phyloP scores from a whole-genome alignment of 306 rosid species.

The Glycine soja region DNA sequence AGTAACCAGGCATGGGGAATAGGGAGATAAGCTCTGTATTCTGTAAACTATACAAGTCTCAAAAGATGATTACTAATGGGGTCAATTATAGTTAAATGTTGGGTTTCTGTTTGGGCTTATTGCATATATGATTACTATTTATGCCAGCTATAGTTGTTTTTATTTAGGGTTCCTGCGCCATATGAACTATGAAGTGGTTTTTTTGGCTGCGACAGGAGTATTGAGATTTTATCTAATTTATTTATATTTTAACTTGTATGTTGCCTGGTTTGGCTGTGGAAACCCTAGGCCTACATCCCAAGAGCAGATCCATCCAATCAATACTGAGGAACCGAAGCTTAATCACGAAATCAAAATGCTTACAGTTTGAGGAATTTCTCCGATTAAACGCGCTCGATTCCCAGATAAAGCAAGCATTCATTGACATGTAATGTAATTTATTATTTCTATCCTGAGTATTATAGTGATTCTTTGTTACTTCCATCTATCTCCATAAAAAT shows the following conservation, averaged over 20 bases:
- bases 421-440: not conserved
- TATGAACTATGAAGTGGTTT: not conserved
- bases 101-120: slow-evolving; percentile 1
- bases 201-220: not conserved
- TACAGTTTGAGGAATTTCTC: not conserved
- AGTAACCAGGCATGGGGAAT: not conserved
- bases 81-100: not conserved
- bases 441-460: not conserved
- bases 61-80: not conserved
- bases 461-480: not conserved
- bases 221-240: not conserved
- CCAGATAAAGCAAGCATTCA: not conserved
- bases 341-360: slow-evolving; percentile 15
- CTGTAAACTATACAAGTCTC: not conserved
- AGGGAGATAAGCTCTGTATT: not conserved
- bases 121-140: not conserved
- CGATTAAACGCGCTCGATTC: not conserved
- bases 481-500: not conserved
- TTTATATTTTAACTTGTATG: too few relatives aligned
- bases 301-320: slow-evolving; percentile 8
- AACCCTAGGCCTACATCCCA: not conserved
- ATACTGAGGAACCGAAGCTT: not conserved
- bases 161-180: slow-evolving; percentile 2
- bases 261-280: not conserved
- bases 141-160: not conserved